phyloP scores from a whole-genome alignment of 2,329 filamentous ascomycete genomes.

The Beauveria pseudobassiana region DNA sequence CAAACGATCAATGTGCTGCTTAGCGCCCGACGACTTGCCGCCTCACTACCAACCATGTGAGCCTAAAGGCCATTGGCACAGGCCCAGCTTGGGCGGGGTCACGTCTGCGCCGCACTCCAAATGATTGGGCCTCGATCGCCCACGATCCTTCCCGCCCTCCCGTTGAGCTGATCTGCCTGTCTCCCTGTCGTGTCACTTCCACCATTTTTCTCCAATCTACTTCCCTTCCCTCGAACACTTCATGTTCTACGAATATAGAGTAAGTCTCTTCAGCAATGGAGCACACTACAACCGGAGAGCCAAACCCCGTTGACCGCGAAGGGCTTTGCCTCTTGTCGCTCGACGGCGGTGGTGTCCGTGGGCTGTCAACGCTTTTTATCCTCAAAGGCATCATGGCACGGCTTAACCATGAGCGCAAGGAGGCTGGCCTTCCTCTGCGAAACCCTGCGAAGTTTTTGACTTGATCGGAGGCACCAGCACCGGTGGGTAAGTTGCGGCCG shows the following conservation, averaged over 20 bases:
- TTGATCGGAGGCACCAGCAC: constrained; percentile 31
- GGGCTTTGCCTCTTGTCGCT: constrained; percentile 19
- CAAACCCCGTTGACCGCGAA: constrained; percentile 11
- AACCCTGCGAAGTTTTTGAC: constrained; percentile 28
- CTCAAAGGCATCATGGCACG: constrained; percentile 23
- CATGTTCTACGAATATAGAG: not conserved
- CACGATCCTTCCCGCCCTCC: not conserved
- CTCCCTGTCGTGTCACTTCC: not conserved
- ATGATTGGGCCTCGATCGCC: not conserved
- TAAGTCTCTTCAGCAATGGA: not conserved
- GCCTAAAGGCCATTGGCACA: no score
- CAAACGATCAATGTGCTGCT: no score
- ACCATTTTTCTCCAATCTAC: not conserved
- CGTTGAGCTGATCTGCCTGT: not conserved
- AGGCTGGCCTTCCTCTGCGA: constrained; percentile 15
- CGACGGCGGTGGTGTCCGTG: constrained; percentile 28
- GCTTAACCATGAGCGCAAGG: constrained; percentile 16
- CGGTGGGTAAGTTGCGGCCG: constrained; percentile 14
- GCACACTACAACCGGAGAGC: not conserved
- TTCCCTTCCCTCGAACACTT: not conserved
- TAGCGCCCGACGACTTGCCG: no score
- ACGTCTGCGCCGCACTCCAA: not conserved
- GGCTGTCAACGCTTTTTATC: constrained; percentile 27
- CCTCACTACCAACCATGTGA: no score
- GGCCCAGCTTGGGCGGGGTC: not conserved